Evolutionary conservation across 768 basidiomycete genomes (phyloP).

Genomic region (Suillus occidentalis): DNA sequence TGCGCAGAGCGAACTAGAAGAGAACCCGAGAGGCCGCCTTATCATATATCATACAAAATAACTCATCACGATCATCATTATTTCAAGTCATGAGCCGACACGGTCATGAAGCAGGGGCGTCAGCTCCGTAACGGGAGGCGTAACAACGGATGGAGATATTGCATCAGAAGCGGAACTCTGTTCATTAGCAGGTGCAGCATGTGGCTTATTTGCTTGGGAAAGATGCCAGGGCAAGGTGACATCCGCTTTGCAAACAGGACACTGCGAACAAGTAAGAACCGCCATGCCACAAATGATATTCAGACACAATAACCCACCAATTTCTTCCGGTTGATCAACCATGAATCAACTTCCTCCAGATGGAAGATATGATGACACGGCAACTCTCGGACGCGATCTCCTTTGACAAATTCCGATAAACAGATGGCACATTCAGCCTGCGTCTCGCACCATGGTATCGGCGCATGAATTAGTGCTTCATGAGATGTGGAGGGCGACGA

Average conservation of each 20-base stretch:
- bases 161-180: slow-evolving; percentile 7
- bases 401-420: slow-evolving; percentile 79
- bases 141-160: slow-evolving; percentile 15
- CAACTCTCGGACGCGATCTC: slow-evolving; percentile 87
- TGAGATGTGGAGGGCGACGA: slow-evolving; percentile 27
- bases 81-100: slow-evolving; percentile 15
- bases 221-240: slow-evolving; percentile 64
- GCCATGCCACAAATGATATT: neutral
- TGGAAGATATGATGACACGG: slow-evolving; percentile 98
- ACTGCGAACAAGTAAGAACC: slow-evolving; percentile 45
- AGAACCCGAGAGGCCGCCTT: neutral
- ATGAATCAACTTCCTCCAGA: slow-evolving; percentile 85
- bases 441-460: slow-evolving; percentile 74
- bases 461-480: slow-evolving; percentile 20
- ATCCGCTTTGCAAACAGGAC: slow-evolving; percentile 90
- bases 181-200: slow-evolving; percentile 6
- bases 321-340: slow-evolving; percentile 92
- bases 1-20: neutral
- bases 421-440: slow-evolving; percentile 94
- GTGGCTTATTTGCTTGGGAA: slow-evolving; percentile 17
- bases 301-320: slow-evolving; percentile 53
- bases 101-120: slow-evolving; percentile 33
- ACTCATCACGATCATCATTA: slow-evolving; percentile 18
- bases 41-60: slow-evolving; percentile 26
- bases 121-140: slow-evolving; percentile 27